Conservation (phyloP, 805 yeast species). For the Cyberlindnera subsufficiens region DNA sequence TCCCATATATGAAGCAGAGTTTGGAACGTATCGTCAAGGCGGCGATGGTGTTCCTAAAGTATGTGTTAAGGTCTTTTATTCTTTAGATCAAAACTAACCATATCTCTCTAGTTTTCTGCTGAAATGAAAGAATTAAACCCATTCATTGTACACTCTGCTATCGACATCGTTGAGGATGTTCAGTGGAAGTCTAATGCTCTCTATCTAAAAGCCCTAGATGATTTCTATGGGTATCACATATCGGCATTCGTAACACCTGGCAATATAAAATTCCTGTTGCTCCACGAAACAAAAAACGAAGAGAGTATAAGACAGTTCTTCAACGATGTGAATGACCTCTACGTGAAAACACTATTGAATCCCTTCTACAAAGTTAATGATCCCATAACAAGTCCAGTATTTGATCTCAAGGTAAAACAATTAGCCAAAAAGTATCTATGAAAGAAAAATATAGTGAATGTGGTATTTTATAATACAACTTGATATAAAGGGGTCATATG, state of each 20-base stretch:
- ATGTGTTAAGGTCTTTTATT: not conserved
- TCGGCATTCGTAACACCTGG: slow-evolving; percentile 87
- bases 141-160: slow-evolving; percentile 79
- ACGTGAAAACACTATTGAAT: slow-evolving; percentile 75
- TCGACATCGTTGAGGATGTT: slow-evolving; percentile 86
- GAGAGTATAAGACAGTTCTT: slow-evolving; percentile 79
- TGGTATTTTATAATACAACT: too few species aligned
- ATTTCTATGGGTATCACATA: slow-evolving; percentile 76
- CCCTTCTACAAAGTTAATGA: slow-evolving; percentile 82
- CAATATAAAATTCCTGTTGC: slow-evolving; percentile 71
- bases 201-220: slow-evolving; percentile 75
- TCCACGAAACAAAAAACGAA: slow-evolving; percentile 58
- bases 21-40: slow-evolving; percentile 66
- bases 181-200: slow-evolving; percentile 71
- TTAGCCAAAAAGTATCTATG: slow-evolving; percentile 73
- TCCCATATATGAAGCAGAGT: slow-evolving; percentile 84
- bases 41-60: slow-evolving; percentile 45
- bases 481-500: too few species aligned
- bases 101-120: slow-evolving; percentile 41
- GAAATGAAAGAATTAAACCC: slow-evolving; percentile 79
- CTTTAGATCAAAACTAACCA: not conserved
- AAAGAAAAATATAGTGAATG: not conserved
- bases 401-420: slow-evolving; percentile 67
- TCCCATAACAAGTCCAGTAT: slow-evolving; percentile 65
- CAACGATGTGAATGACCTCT: slow-evolving; percentile 78